phyloP scores from a whole-genome alignment of 2,329 filamentous ascomycete genomes.

The Arthrobotrys pseudoclavata region DNA sequence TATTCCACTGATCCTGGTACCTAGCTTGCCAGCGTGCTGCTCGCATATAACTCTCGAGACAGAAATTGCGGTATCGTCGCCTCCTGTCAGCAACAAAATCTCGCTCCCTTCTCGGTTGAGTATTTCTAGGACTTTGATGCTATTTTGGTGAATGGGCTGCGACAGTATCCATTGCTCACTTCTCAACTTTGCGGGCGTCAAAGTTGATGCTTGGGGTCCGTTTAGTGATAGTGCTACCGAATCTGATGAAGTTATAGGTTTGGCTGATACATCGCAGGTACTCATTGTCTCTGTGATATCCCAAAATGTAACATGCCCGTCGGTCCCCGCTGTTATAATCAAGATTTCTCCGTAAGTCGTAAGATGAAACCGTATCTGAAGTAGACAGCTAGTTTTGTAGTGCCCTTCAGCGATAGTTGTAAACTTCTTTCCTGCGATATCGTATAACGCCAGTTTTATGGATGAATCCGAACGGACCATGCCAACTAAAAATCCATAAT shows the following conservation, averaged over 20 bases:
- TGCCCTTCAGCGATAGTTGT: conserved; percentile 65
- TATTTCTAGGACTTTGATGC: conserved; percentile 76
- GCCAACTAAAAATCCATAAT: conserved; percentile 72
- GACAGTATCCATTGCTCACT: conserved; percentile 36
- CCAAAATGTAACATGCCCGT: conserved; percentile 81
- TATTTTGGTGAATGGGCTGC: conserved; percentile 78
- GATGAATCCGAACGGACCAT: conserved; percentile 88
- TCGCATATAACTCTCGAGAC: conserved; percentile 27
- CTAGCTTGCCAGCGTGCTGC: neutral
- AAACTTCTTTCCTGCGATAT: conserved; percentile 64
- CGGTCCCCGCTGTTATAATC: conserved; percentile 81
- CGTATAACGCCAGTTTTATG: conserved; percentile 70
- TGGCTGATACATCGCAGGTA: conserved; percentile 57
- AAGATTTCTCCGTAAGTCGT: conserved; percentile 63
- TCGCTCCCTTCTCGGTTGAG: conserved; percentile 66
- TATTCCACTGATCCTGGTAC: neutral
- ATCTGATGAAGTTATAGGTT: neutral
- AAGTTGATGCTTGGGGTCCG: neutral
- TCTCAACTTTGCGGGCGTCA: conserved; percentile 5
- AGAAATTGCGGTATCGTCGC: conserved; percentile 86
- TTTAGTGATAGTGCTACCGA: neutral
- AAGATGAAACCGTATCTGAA: conserved; percentile 55
- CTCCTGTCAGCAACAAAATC: conserved; percentile 77
- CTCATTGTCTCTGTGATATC: conserved; percentile 65
- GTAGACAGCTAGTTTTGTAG: conserved; percentile 68